phyloP scores from a whole-genome alignment of 2,329 filamentous ascomycete species.

The Remersonia thermophila region DNA sequence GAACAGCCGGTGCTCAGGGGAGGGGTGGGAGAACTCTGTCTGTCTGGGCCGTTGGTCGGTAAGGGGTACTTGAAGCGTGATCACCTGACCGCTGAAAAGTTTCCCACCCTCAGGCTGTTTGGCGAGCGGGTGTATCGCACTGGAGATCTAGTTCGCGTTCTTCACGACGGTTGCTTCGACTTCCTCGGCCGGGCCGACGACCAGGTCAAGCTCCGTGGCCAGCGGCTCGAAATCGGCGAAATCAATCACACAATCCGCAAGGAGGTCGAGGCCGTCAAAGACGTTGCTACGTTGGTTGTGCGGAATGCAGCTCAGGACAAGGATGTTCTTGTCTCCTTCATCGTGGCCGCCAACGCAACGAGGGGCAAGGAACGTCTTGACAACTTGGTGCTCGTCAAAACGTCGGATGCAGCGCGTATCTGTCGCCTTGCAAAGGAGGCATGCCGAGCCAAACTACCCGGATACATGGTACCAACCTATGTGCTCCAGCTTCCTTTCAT shows the following conservation, averaged over 20 bases:
- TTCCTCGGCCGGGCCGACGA: slow-evolving; percentile 83
- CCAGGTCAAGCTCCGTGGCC: slow-evolving; percentile 82
- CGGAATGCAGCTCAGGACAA: slow-evolving; percentile 61
- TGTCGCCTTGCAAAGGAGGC: slow-evolving; percentile 39
- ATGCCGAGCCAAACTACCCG: slow-evolving; percentile 59
- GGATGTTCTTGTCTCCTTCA: slow-evolving; percentile 71
- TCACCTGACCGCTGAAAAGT: slow-evolving; percentile 65
- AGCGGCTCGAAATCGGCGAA: slow-evolving; percentile 79
- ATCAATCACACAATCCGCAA: slow-evolving; percentile 73
- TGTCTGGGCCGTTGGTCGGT: slow-evolving; percentile 76
- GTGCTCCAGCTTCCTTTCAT: slow-evolving; percentile 59
- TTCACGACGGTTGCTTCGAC: slow-evolving; percentile 71
- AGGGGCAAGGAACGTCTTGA: not conserved
- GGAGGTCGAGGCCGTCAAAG: slow-evolving; percentile 43
- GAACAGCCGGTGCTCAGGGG: slow-evolving; percentile 62
- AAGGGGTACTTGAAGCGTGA: slow-evolving; percentile 76
- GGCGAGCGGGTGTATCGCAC: slow-evolving; percentile 67
- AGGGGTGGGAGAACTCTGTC: slow-evolving; percentile 75
- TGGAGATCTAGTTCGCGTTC: slow-evolving; percentile 71
- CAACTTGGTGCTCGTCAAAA: slow-evolving; percentile 18
- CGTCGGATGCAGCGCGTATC: slow-evolving; percentile 26
- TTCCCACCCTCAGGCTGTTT: slow-evolving; percentile 49
- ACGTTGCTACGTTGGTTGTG: slow-evolving; percentile 65
- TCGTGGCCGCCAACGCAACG: slow-evolving; percentile 27
- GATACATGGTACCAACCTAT: slow-evolving; percentile 86